Evolutionary conservation across 2,329 filamentous ascomycete species (phyloP), one percentile per base, ranked within the genome.

Genomic region (Aotearoamyces nothofagi): DNA sequence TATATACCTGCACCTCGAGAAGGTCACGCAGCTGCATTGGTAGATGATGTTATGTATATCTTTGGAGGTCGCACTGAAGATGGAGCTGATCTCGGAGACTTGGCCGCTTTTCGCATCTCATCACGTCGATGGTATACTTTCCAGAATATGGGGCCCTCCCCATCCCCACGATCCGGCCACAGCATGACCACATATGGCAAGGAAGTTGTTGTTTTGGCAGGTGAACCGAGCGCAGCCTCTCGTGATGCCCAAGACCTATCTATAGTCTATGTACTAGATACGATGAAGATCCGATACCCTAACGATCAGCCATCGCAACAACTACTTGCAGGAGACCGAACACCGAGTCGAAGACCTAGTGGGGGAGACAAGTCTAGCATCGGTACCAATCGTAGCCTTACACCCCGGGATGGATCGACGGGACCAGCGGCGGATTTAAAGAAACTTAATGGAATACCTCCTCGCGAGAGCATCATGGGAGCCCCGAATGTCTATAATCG

Each of bases 21-120:
- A 61, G 90, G 90, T 3, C 90, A 98, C 52, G 86, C 92, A 9
- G 83, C 90, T 9, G 77, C 87, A 4, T 62, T 98, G 12, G 86
- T 98, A 24, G 83, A 90, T 50, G 90, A 98, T 50, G 90, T 94
- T 34, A 98, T 98, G 92, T 98, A 98, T 57, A 75, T 98, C 36
- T 98, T 98, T 52, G 92, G 92, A 42, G 90, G 90, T 24, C 78
- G 90, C 34, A 94, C 84, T 0, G 83, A 94, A 47, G 86, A 96
- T 42, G 90, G 90, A 1, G 71, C 76, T 15, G 90, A 98, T 50
- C 60, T 98, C 4, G 90, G 87, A 17, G 90, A 98, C 52, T 63
- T 98, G 24, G 87, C 90, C 3, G 90, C 90, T 7, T 82, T 82
- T 53, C 66, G 74, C 27, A 81, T 81, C 42, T 72, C 78, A 1